Base-by-base conservation (phyloP, 768 basidiomycete genomes). In the Holtermannia corniformis region DNA sequence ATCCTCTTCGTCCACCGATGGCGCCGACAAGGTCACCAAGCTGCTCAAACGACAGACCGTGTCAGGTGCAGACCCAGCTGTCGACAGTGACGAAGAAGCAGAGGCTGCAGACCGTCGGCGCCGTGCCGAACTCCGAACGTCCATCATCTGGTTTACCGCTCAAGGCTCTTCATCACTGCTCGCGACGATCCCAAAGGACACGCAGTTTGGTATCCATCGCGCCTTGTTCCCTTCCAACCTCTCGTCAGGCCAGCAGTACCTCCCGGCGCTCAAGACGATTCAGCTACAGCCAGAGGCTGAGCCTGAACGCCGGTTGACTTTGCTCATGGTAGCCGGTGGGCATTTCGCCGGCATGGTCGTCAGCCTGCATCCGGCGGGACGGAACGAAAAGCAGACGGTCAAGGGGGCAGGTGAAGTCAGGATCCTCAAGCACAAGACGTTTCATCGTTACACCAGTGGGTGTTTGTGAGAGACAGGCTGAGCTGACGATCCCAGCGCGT, bases 381-480 rank as follows among this genome's bases (percentile, higher is more conserved):
- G 80, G 63, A 81, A 78, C 55, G 80, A 83, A 19, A 86, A 81
- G 69, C 78, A 84, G 2, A 87, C 90, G 50, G 81, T 80, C 0
- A 89, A 91, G 64, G 71, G 68, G 19, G 70, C 70, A 2, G 72
- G 70, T 2, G 71, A 72, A 19, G 56, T 73, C 2, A 57, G 67
- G 47, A 80, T 97, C 1, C 58, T 99, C 41, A 76, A 77, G 58
- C 88, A 91, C 65, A 99, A 97, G 73, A 97, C 95, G 1, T 97
- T 96, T 70, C 95, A 97, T 72, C 83, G 95, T 1, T 99, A 99
- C 71, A 99, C 95, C 0, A 97, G 92, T 95, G 59, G 61, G 87
- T 78, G 2, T 26, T 14, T 12, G 7, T 21, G 5, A 32, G 47
- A 5, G 41, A 19, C 27, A 21, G 24, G 21, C 49, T 47, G 52